Evolutionary conservation across 306 rosid species (phyloP), one percentile per base, ranked within the genome.

Genomic region (Prosopis cineraria): DNA sequence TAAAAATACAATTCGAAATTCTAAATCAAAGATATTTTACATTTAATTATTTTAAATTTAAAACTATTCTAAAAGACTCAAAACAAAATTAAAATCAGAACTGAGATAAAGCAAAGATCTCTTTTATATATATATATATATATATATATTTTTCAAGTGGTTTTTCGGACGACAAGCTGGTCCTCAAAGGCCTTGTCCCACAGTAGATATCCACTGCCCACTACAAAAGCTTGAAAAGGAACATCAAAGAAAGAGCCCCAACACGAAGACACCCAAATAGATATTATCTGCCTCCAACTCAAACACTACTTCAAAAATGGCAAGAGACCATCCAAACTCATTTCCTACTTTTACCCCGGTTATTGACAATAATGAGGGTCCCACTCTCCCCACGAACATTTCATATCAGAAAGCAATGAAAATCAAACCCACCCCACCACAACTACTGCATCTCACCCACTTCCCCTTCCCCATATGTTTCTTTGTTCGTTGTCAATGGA

Each of bases 221-320:
- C 77, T 74, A 59, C 25, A 7, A 25, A 76, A 3, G 72, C 53
- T 74, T 80, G 67, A 71, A 83, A 74, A 82, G 83, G 33, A 86
- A 84, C 69, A 76, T 30, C 69, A 56, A 24, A 64, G 74, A 77
- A 16, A 31, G 7, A 77, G 55, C 76, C 83, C 86, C 88, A 78
- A 82, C 86, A 80, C 40, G 90, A 85, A 84, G 83, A 86, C 88
- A 88, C 88, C 71, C 79, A 76, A 63, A 17, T 75, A 76, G 83
- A 86, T 86, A 39, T 10, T 73, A 70, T 45, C 76, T 44, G 73
- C 67, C 53, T 76, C 71, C 70, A 80, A 81, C 84, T 48, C 34
- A 52, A 78, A 80, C 84, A 78, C 85, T 78, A 66, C 43, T 19
- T 76, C 63, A 70, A 41, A 79, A 79, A 81, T 82, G 81, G 88